A percentile compares a stretch with the other conserved stretches of the same genome.
phyloP scores from a whole-genome alignment of 1,139 yeast species.

The Hansenula sp. region DNA sequence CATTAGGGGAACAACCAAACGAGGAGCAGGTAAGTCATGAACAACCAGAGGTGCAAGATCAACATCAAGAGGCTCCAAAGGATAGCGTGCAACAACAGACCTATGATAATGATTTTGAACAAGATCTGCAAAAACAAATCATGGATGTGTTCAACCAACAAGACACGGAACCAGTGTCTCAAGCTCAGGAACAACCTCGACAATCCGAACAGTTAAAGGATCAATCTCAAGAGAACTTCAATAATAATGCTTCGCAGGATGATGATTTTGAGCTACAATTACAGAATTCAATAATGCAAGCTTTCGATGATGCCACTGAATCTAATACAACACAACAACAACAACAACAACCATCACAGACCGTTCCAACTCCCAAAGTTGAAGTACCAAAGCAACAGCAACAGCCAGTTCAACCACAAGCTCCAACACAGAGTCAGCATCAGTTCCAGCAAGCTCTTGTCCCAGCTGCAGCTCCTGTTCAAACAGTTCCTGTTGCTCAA shows the following conservation, averaged over 20 bases:
- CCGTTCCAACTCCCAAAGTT: neutral
- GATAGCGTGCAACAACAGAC: neutral
- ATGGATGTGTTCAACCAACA: conserved; percentile 13
- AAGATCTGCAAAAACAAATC: conserved; percentile 15
- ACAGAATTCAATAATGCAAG: conserved; percentile 21
- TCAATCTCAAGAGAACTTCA: neutral
- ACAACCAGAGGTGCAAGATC: neutral
- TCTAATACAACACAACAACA: neutral
- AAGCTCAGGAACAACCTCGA: neutral
- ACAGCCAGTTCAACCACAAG: neutral
- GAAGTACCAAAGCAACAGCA: neutral
- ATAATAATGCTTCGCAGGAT: conserved; percentile 1
- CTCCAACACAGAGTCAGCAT: neutral
- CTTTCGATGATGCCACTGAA: conserved; percentile 10
- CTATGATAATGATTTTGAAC: conserved; percentile 9
- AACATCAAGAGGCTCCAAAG: neutral
- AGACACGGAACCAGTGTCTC: neutral
- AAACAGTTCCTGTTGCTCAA: too few species aligned
- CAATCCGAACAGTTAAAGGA: neutral
- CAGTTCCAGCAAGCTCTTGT: too few species aligned
- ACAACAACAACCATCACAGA: conserved; percentile 1
- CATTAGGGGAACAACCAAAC: conserved; percentile 7
- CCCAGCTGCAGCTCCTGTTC: neutral
- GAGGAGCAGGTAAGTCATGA: conserved; percentile 1
- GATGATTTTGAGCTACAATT: conserved; percentile 17